Conservation (phyloP, 768 basidiomycete species). For the Boletus fagicola region DNA sequence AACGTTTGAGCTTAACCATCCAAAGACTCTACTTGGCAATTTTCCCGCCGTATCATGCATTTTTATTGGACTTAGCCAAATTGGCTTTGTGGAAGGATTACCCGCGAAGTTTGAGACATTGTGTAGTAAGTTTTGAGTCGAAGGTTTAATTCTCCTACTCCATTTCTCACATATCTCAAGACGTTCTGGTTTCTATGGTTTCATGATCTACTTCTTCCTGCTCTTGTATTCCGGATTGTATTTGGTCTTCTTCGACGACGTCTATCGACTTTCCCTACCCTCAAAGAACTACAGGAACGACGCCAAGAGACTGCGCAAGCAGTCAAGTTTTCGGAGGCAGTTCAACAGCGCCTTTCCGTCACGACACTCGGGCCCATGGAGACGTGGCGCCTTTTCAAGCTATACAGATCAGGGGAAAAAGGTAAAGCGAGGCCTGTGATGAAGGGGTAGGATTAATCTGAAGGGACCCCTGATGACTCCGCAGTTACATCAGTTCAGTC, state of each 20-base stretch:
- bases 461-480: background rate
- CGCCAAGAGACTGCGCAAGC: conserved; percentile 49
- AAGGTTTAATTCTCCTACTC: background rate
- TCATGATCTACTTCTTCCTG: conserved; percentile 53
- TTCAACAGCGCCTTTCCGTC: conserved; percentile 46
- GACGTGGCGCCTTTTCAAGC: conserved; percentile 49
- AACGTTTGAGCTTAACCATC: conserved; percentile 47
- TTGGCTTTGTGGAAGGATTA: conserved; percentile 59
- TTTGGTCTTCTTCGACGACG: conserved; percentile 48
- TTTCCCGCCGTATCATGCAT: conserved; percentile 48
- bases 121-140: conserved; percentile 42
- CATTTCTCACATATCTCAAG: conserved; percentile 32
- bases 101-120: conserved; percentile 46
- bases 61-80: conserved; percentile 37
- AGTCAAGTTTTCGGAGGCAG: conserved; percentile 48
- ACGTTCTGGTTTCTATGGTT: conserved; percentile 66
- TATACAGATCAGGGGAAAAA: conserved; percentile 40
- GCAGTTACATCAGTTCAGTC: background rate
- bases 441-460: conserved; percentile 7
- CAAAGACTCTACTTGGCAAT: conserved; percentile 57
- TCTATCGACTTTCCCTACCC: conserved; percentile 53
- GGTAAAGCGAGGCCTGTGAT: conserved; percentile 30
- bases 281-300: conserved; percentile 52
- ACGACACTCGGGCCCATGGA: conserved; percentile 52
- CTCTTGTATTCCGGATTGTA: conserved; percentile 46